Conservation (phyloP, 768 basidiomycete genomes). For the Leccinum barrowsii region DNA sequence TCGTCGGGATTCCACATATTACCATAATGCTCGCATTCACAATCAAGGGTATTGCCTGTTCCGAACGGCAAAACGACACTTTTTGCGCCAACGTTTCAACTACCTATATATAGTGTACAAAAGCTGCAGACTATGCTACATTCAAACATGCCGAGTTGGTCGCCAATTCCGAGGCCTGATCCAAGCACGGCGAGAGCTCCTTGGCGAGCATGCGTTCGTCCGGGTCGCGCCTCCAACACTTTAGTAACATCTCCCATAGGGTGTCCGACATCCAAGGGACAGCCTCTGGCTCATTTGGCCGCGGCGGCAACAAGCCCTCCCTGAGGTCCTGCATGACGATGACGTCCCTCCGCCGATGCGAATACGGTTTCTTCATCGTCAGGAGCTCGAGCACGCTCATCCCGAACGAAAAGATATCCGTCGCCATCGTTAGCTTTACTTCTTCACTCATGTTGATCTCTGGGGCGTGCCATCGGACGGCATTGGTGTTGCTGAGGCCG, state of each 20-base stretch:
- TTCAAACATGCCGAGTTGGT: background rate
- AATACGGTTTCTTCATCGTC: constrained; percentile 49
- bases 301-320: constrained; percentile 37
- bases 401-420: constrained; percentile 56
- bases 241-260: constrained; percentile 44
- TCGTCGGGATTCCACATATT: constrained; percentile 33
- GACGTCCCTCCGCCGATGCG: constrained; percentile 47
- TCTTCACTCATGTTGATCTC: constrained; percentile 49
- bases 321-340: constrained; percentile 46
- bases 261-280: constrained; percentile 42
- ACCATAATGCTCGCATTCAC: constrained; percentile 38
- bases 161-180: constrained; percentile 2
- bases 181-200: constrained; percentile 27
- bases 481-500: constrained; percentile 44
- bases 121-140: background rate
- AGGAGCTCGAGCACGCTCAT: constrained; percentile 61
- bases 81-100: background rate
- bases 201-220: constrained; percentile 39
- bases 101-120: constrained; percentile 5
- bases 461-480: constrained; percentile 60
- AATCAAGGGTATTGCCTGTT: constrained; percentile 23
- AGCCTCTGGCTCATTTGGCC: constrained; percentile 37
- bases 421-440: constrained; percentile 40
- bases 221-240: constrained; percentile 45
- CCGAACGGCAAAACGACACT: background rate